Conservation (phyloP, 2,329 filamentous ascomycete species). For the Neonectria neomacrospora region DNA sequence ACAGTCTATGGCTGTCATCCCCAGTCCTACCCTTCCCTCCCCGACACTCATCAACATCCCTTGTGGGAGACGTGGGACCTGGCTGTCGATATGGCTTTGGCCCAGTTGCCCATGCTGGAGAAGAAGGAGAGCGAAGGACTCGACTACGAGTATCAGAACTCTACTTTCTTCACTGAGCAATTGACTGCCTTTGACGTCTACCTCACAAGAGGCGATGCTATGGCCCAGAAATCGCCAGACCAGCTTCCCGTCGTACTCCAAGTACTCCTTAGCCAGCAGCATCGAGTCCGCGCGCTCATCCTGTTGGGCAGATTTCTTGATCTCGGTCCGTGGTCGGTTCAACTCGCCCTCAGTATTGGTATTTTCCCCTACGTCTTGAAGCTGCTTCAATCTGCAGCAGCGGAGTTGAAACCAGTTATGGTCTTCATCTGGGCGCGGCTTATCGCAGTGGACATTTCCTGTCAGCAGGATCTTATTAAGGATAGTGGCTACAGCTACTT, state of each 20-base stretch:
- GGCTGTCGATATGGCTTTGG: constrained; percentile 92
- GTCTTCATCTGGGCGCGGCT: constrained; percentile 99
- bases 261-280: constrained; percentile 94
- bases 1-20: constrained; percentile 95
- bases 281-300: constrained; percentile 89
- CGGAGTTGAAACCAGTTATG: constrained; percentile 97
- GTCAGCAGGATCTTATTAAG: constrained; percentile 93
- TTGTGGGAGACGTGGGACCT: constrained; percentile 98
- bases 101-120: constrained; percentile 88
- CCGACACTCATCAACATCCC: constrained; percentile 93
- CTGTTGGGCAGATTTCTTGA: constrained; percentile 93
- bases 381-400: constrained; percentile 91
- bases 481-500: constrained; percentile 99
- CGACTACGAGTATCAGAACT: constrained; percentile 94
- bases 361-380: constrained; percentile 99
- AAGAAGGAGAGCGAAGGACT: constrained; percentile 77
- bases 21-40: constrained; percentile 89
- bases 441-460: constrained; percentile 92
- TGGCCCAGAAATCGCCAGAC: constrained; percentile 87
- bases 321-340: constrained; percentile 97
- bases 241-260: constrained; percentile 96
- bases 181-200: constrained; percentile 98
- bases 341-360: constrained; percentile 94
- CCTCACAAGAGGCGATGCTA: constrained; percentile 80
- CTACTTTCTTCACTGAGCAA: constrained; percentile 96